Conservation (phyloP, 1,284 basidiomycete genomes). For the Ganoderma resinaceum region DNA sequence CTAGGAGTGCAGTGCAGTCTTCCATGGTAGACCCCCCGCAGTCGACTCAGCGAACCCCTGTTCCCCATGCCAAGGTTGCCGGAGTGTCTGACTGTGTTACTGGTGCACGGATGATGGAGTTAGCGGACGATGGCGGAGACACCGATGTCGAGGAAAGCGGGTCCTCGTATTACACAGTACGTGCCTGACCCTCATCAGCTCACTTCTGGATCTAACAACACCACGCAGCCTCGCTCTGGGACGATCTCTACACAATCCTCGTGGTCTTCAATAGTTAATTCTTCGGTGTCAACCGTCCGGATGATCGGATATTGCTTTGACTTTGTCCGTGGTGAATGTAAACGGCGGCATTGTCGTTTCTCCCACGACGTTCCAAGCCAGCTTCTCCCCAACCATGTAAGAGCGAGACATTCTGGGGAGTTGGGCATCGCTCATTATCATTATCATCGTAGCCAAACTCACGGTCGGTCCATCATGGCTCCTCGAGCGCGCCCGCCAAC, state of each 20-base stretch:
- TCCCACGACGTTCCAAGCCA: slow-evolving; percentile 15
- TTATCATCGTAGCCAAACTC: not conserved
- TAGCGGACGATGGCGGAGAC: not conserved
- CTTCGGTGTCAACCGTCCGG: slow-evolving; percentile 1
- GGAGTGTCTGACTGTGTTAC: not conserved
- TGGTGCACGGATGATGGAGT: not conserved
- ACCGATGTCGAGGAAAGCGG: slow-evolving; percentile 12
- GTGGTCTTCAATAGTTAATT: slow-evolving; percentile 8
- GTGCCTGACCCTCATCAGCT: not conserved
- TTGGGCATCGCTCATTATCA: not conserved
- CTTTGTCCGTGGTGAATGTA: slow-evolving; percentile 17
- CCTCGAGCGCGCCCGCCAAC: not conserved
- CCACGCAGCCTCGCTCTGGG: not conserved
- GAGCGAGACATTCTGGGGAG: not conserved
- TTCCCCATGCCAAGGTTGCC: not conserved
- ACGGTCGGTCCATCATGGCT: not conserved
- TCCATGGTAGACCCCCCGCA: not conserved
- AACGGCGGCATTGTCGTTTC: slow-evolving; percentile 11
- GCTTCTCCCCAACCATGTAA: not conserved
- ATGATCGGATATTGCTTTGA: slow-evolving; percentile 11
- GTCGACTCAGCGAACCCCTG: not conserved
- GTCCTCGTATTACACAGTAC: slow-evolving; percentile 14
- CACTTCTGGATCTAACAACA: not conserved
- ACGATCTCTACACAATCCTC: slow-evolving; percentile 13
- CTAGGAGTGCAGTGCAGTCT: not conserved